Evolutionary conservation across 305 asterid genomes (phyloP).

Genomic region (Fraxinus dipetala): DNA sequence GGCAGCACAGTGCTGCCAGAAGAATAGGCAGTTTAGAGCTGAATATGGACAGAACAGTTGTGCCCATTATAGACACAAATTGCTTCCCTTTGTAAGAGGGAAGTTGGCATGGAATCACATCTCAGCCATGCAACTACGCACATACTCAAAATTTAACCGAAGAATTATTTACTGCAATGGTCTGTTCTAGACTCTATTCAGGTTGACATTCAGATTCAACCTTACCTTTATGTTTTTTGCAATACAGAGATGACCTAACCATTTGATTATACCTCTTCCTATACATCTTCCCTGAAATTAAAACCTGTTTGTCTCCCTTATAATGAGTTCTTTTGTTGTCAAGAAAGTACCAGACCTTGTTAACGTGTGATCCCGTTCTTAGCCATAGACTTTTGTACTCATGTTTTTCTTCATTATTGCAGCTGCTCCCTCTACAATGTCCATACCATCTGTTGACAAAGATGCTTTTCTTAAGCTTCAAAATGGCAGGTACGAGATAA

Average conservation of each 20-base stretch:
- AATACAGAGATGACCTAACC: constrained; percentile 34
- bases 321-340: background rate
- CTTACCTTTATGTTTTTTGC: constrained; percentile 24
- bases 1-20: constrained; percentile 97
- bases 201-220: constrained; percentile 63
- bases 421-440: constrained; percentile 64
- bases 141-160: constrained; percentile 63
- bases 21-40: constrained; percentile 77
- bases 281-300: background rate
- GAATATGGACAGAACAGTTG: constrained; percentile 57
- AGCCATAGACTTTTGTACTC: constrained; percentile 21
- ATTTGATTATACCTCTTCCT: constrained; percentile 22
- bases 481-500: constrained; percentile 75
- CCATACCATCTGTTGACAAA: constrained; percentile 55
- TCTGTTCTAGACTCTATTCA: constrained; percentile 95
- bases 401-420: constrained; percentile 39
- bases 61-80: constrained; percentile 59
- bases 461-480: constrained; percentile 90
- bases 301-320: background rate
- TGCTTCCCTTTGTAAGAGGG: constrained; percentile 59
- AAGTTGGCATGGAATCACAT: constrained; percentile 76
- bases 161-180: constrained; percentile 89
- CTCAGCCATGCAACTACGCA: constrained; percentile 65
- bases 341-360: constrained; percentile 2
- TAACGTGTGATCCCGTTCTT: constrained; percentile 16